Base-by-base conservation (phyloP, 2,329 filamentous ascomycete species). In the Pleurostoma richardsiae region DNA sequence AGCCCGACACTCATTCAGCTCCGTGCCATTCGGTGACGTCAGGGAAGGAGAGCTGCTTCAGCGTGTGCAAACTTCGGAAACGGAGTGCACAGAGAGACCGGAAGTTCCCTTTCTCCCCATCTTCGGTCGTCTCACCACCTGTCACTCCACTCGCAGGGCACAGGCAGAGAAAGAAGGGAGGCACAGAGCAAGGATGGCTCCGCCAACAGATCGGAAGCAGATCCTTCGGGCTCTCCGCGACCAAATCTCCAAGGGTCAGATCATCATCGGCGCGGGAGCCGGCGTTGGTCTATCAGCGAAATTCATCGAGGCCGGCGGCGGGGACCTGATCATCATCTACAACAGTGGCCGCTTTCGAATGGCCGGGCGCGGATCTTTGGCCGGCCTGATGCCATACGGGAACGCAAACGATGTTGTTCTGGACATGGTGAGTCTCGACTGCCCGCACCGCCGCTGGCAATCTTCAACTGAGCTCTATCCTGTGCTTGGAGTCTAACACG, bases 321-420 rank as follows among this genome's bases (percentile, higher is more conserved):
- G 77, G 10, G 83, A 88, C 56, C 67, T 88, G 39, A 86, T 88
- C 57, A 80, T 87, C 51, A 76, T 88, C 55, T 88, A 88, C 70
- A 88, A 88, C 62, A 83, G 79, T 36, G 85, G 85, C 0, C 76
- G 84, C 4, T 88, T 84, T 59, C 79, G 85, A 7, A 88, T 89
- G 85, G 84, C 83, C 0, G 85, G 85, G 0, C 71, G 80, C 39
- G 85, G 85, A 0, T 86, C 82, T 1, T 64, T 88, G 8, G 83
- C 85, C 0, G 85, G 85, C 0, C 63, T 87, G 43, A 85, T 87
- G 82, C 83, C 84, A 0, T 88, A 85, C 58, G 80, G 81, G 4
- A 83, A 87, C 57, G 83, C 85, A 4, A 87, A 88, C 55, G 77
- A 83, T 50, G 76, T 86, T 3, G 83, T 88, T 0, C 65, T 86